A percentile compares a stretch with the other conserved stretches of the same genome.
phyloP scores from a whole-genome alignment of 352 stramenopile species.

The Saprolegnia parasitica region DNA sequence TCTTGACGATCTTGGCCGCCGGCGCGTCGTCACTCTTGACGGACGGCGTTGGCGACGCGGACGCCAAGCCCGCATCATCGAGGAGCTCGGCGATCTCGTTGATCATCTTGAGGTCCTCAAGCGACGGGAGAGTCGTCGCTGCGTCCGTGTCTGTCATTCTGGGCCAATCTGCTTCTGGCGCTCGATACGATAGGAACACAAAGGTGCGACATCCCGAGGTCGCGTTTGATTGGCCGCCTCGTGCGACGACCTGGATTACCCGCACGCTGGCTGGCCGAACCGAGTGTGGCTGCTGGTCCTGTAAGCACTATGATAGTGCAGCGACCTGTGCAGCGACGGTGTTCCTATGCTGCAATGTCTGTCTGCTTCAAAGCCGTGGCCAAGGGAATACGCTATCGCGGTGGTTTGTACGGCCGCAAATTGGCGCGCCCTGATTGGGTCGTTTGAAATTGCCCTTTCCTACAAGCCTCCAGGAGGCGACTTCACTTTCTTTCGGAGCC shows the following conservation, averaged over 20 bases:
- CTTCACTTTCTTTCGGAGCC: too few species aligned
- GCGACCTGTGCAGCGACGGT: too few species aligned
- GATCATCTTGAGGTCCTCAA: constrained; percentile 4
- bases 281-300: too few species aligned
- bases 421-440: too few species aligned
- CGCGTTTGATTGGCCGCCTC: constrained; percentile 7
- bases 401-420: too few species aligned
- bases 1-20: constrained; percentile 9
- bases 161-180: constrained; percentile 3
- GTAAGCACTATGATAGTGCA: too few species aligned
- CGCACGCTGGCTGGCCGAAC: too few species aligned
- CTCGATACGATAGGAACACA: neutral
- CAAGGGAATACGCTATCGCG: too few species aligned
- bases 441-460: too few species aligned
- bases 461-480: too few species aligned
- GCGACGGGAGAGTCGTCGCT: neutral
- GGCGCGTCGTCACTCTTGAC: neutral
- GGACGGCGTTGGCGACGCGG: neutral
- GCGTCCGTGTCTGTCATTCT: neutral
- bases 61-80: neutral
- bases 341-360: too few species aligned
- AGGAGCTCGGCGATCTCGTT: constrained; percentile 8
- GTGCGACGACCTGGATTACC: neutral
- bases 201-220: constrained; percentile 1
- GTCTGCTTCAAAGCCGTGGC: too few species aligned